Evolutionary conservation across 305 asterid species (phyloP).

Genomic region (Nicotiana rustica): DNA sequence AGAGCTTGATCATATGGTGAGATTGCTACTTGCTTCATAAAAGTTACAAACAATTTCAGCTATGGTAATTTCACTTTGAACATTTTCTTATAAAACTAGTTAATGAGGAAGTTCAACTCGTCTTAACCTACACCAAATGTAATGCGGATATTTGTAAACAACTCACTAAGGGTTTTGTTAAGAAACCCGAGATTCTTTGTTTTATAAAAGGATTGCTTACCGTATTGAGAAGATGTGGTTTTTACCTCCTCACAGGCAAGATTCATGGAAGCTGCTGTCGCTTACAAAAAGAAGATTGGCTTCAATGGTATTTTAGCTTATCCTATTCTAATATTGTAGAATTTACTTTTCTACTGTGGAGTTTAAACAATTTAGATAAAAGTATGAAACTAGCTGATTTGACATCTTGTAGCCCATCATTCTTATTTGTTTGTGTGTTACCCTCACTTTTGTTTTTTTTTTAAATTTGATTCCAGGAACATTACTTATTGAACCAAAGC

Average conservation of each 20-base stretch:
- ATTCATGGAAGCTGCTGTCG: constrained; percentile 90
- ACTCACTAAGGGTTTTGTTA: neutral
- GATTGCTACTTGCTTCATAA: constrained; percentile 19
- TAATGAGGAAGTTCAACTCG: neutral
- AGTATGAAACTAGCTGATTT: neutral
- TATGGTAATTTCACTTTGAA: neutral
- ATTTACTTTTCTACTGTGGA: neutral
- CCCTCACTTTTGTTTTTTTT: neutral
- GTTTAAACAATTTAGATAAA: neutral
- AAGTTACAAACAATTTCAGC: neutral
- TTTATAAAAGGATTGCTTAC: constrained; percentile 1
- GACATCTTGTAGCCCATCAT: neutral
- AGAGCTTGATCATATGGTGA: constrained; percentile 92
- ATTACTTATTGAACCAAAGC: constrained; percentile 94
- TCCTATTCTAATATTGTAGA: constrained; percentile 10
- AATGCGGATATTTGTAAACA: neutral
- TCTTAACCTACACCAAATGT: neutral
- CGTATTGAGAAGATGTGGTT: constrained; percentile 9
- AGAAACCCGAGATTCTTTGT: neutral
- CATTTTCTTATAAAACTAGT: neutral
- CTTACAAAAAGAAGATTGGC: constrained; percentile 96
- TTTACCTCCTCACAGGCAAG: constrained; percentile 65
- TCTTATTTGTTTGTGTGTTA: neutral
- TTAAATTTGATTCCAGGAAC: constrained; percentile 62
- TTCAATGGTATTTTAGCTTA: constrained; percentile 70